These are phyloP conservation scores for Polyporus tsugae DNA, from an alignment of 1,284 basidiomycete species.

Conservation along the genomic window DNA sequence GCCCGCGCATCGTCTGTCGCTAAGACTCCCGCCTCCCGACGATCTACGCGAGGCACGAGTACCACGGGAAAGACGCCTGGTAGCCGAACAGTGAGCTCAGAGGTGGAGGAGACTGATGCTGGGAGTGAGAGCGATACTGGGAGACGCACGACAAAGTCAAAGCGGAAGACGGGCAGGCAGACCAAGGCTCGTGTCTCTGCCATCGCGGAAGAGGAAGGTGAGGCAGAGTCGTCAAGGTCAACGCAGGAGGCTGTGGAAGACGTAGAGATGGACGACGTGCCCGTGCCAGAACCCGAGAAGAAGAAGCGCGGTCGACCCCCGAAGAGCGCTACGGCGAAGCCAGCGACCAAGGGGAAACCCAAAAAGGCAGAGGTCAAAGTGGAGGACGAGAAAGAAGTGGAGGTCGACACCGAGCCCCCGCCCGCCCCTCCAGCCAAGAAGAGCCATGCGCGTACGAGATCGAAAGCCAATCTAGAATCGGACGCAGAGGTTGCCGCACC, in stretches of 20 bases:
- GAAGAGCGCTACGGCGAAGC: constrained; percentile 25
- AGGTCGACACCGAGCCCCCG: constrained; percentile 13
- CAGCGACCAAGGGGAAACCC: constrained; percentile 17
- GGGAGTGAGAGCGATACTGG: constrained; percentile 38
- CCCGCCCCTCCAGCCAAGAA: constrained; percentile 26
- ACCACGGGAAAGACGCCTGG: constrained; percentile 35
- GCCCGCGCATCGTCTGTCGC: constrained; percentile 28
- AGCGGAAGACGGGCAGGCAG: constrained; percentile 38
- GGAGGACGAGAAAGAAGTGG: constrained; percentile 18
- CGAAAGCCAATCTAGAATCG: constrained; percentile 32
- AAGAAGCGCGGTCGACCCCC: constrained; percentile 37
- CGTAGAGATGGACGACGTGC: constrained; percentile 30
- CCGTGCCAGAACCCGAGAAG: constrained; percentile 27
- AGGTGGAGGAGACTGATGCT: constrained; percentile 38
- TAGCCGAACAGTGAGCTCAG: constrained; percentile 33
- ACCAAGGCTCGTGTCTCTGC: constrained; percentile 42
- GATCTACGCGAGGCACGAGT: constrained; percentile 42
- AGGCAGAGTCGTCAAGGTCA: constrained; percentile 19
- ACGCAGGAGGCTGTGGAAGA: constrained; percentile 13
- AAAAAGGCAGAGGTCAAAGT: constrained; percentile 21
- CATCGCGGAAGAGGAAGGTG: constrained; percentile 43
- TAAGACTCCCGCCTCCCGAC: constrained; percentile 41
- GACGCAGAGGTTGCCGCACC: constrained; percentile 30
- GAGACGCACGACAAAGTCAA: constrained; percentile 38
- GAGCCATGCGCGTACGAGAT: constrained; percentile 34